Conservation (phyloP, 2,329 filamentous ascomycete genomes). For the Trichoderma sp. region DNA sequence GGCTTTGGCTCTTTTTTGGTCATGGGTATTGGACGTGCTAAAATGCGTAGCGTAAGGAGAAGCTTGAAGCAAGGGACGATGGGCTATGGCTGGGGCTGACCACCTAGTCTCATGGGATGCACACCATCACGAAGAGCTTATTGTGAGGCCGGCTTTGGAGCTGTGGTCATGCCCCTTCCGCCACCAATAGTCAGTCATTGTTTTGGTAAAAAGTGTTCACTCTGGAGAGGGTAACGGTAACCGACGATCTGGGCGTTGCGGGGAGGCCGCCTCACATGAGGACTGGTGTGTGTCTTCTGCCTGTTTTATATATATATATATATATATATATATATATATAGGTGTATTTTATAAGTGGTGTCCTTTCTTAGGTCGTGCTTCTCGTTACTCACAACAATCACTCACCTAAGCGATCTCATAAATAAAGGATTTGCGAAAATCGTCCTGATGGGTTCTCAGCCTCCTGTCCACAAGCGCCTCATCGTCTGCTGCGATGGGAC, state of each 20-base stretch:
- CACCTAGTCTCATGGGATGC: background rate
- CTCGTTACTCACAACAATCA: background rate
- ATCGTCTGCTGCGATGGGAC: slow-evolving; percentile 54
- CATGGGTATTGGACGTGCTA: background rate
- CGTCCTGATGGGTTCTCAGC: background rate
- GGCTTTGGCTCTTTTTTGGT: background rate
- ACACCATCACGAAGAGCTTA: slow-evolving; percentile 1
- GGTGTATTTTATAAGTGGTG: background rate
- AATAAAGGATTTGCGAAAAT: background rate
- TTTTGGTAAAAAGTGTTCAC: background rate
- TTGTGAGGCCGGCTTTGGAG: background rate
- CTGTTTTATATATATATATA: background rate
- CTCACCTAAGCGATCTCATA: background rate
- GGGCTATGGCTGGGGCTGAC: slow-evolving; percentile 5
- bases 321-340: background rate
- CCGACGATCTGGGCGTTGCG: background rate
- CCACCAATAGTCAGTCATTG: background rate
- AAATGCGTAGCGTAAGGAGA: background rate
- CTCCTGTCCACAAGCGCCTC: slow-evolving; percentile 41
- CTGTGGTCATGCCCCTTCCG: slow-evolving; percentile 5
- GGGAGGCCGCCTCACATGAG: background rate
- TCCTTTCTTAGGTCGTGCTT: background rate
- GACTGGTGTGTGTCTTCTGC: background rate
- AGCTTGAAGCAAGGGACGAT: background rate
- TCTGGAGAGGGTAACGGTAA: background rate